Conservation (phyloP, 495 filamentous ascomycete species). For the Penicillium atrosanguineum region DNA sequence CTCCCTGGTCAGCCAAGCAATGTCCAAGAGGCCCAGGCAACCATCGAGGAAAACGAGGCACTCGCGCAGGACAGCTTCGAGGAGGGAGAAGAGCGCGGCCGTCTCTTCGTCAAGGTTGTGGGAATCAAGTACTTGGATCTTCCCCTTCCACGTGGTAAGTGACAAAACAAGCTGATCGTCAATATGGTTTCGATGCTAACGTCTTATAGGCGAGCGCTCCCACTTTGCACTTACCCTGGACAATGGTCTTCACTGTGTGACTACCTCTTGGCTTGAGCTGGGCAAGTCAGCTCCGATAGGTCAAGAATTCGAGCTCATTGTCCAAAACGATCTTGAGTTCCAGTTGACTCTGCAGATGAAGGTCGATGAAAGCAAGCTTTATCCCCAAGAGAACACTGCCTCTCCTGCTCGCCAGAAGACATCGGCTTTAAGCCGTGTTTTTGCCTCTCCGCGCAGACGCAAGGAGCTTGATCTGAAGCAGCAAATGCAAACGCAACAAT, state of each 20-base stretch:
- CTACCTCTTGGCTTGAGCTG: conserved; percentile 90
- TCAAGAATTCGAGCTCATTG: conserved; percentile 96
- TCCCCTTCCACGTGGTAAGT: conserved; percentile 82
- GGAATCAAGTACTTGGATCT: conserved; percentile 93
- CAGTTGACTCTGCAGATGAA: conserved; percentile 95
- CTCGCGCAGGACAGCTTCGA: conserved; percentile 55
- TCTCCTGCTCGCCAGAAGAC: conserved; percentile 65
- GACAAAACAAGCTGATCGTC: too few relatives aligned
- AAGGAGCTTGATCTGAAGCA: conserved; percentile 85
- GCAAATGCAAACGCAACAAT: conserved; percentile 70
- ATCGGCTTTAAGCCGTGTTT: conserved; percentile 86
- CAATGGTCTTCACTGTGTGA: conserved; percentile 96
- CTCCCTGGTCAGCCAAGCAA: conserved; percentile 87
- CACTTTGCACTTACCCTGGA: conserved; percentile 94
- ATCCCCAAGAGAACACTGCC: conserved; percentile 46
- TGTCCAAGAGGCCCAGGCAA: conserved; percentile 57
- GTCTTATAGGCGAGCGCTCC: conserved; percentile 68
- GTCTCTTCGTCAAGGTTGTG: conserved; percentile 95
- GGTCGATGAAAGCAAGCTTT: conserved; percentile 67
- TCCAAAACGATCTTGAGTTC: conserved; percentile 95
- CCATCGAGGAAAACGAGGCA: conserved; percentile 59
- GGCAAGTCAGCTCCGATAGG: conserved; percentile 93
- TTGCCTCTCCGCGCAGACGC: conserved; percentile 90
- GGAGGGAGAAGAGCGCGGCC: conserved; percentile 84
- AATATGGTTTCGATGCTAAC: conserved; percentile 20